These are phyloP conservation scores for Quercus cerris DNA, from an alignment of 306 rosid species.

Conservation along the genomic window DNA sequence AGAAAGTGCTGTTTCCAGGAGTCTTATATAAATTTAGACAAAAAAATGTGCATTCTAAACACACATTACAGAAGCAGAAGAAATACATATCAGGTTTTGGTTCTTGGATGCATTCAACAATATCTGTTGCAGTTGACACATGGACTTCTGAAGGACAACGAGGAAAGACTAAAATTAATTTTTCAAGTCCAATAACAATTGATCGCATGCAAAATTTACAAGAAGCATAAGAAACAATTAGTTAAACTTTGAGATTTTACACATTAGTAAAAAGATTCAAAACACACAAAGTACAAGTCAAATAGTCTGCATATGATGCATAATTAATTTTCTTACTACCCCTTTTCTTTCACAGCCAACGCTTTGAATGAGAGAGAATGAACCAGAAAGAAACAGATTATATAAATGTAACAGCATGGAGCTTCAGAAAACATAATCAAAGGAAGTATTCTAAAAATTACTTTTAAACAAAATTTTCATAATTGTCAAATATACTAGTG, in stretches of 20 bases:
- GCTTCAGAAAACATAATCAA: neutral
- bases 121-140: slow-evolving; percentile 6
- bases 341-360: neutral
- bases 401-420: neutral
- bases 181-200: neutral
- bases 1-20: neutral
- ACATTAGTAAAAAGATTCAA: neutral
- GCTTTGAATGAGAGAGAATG: neutral
- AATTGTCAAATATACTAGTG: neutral
- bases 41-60: neutral
- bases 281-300: neutral
- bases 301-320: neutral
- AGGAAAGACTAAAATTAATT: neutral
- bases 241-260: neutral
- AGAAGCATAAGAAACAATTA: neutral
- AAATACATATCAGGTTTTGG: slow-evolving; percentile 12
- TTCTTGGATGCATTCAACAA: neutral
- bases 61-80: neutral
- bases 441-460: neutral
- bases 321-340: no score
- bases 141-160: slow-evolving; percentile 5
- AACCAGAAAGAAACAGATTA: neutral
- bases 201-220: neutral
- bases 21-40: neutral
- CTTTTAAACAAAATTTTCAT: neutral